Evolutionary conservation across 2,329 filamentous ascomycete species (phyloP), one percentile per base, ranked within the genome.

Genomic region (Aspergillus melleus): DNA sequence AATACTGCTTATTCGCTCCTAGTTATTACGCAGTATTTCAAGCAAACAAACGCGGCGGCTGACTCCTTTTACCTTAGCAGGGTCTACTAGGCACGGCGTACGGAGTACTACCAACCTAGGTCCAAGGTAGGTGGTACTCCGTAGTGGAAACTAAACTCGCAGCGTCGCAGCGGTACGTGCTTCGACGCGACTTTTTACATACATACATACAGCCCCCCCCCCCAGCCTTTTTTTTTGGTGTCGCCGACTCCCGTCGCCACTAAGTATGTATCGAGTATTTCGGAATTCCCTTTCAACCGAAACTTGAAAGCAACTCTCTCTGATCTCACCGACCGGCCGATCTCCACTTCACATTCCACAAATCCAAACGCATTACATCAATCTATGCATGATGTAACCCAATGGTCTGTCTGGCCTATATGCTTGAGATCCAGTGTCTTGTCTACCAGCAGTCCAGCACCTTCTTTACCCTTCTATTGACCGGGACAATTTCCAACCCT

Each of bases 211-310:
- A 11, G 42, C n/a, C n/a, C 49, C 36, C 32, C 26, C 26, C 26
- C 26, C 26, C 26, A 52, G 32, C 55, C 53, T 55, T 55, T 42
- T n/a, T 42, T 42, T 42, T 42, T n/a, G 14, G 36, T 42, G 36
- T 42, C 36, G 30, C 30, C 30, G 11, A 24, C 24, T 24, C 24
- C 24, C 24, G 30, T 32, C 30, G 36, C 36, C 36, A 42, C 36
- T 42, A 42, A 44, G 44, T 9, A 32, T 29, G 36, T 20, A 55
- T 24, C 24, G 1, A 24, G 24, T 24, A 24, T 24, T 24, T 24
- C 24, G 24, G 24, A 24, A 5, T 9, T 49, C 29, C 44, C 20
- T 36, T 16, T 49, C 16, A 22, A 55, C 39, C 46, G 30, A 49
- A 55, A n/a, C 26, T 55, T 42, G 36, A 42, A 14, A 14, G 36